Percentiles rank a stretch among this genome's conserved stretches.
These are phyloP conservation scores for Phytophthora tentaculata DNA, from an alignment of 352 stramenopile genomes.

Conservation along the genomic window DNA sequence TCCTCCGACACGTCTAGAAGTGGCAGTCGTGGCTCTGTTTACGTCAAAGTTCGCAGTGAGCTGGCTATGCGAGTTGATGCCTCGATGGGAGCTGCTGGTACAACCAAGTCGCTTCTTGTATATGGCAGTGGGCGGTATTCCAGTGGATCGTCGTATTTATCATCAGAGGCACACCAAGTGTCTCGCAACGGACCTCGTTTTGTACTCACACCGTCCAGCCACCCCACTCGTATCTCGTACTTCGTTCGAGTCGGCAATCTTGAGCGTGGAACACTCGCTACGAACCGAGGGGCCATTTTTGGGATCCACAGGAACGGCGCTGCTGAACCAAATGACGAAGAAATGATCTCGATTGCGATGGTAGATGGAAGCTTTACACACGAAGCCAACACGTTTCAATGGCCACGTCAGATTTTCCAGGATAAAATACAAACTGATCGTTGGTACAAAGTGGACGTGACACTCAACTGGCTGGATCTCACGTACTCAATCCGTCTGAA, in stretches of 20 bases:
- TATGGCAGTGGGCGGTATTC: slow-evolving; percentile 48
- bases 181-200: slow-evolving; percentile 60
- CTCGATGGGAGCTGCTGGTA: slow-evolving; percentile 69
- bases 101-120: slow-evolving; percentile 72
- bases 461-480: slow-evolving; percentile 82
- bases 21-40: slow-evolving; percentile 48
- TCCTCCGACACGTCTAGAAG: slow-evolving; percentile 49
- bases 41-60: slow-evolving; percentile 52
- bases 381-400: slow-evolving; percentile 75
- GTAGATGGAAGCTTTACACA: slow-evolving; percentile 71
- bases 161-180: slow-evolving; percentile 27
- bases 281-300: slow-evolving; percentile 72
- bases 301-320: slow-evolving; percentile 42
- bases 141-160: slow-evolving; percentile 38
- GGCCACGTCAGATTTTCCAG: slow-evolving; percentile 56
- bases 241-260: slow-evolving; percentile 74
- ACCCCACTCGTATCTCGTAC: slow-evolving; percentile 75
- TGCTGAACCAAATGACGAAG: slow-evolving; percentile 41
- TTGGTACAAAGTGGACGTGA: slow-evolving; percentile 97
- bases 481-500: slow-evolving; percentile 93
- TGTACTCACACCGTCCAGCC: slow-evolving; percentile 25
- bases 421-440: slow-evolving; percentile 61
- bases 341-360: slow-evolving; percentile 75
- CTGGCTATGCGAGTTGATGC: slow-evolving; percentile 65
- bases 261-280: slow-evolving; percentile 42